Conservation (phyloP, 768 basidiomycete genomes). For the Mycena galopus region DNA sequence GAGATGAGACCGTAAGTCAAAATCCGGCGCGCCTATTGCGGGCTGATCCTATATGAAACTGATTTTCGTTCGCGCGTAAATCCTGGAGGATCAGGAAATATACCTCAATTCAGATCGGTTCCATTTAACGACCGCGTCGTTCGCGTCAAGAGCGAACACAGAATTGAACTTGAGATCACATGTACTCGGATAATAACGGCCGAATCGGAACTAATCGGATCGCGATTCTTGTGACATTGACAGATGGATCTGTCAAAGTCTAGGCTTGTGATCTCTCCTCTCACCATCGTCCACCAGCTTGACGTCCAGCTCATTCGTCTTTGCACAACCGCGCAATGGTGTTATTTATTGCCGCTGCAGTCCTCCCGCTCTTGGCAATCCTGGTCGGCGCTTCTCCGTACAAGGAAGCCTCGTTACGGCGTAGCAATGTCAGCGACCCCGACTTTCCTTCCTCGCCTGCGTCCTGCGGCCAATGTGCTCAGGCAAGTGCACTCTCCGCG, state of each 20-base stretch:
- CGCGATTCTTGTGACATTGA: neutral
- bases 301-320: constrained; percentile 8
- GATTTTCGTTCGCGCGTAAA: neutral
- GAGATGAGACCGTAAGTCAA: neutral
- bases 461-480: constrained; percentile 21
- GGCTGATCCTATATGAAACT: neutral
- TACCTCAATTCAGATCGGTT: neutral
- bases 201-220: neutral
- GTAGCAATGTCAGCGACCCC: constrained; percentile 40
- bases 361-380: constrained; percentile 39
- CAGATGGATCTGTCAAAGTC: neutral
- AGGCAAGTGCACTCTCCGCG: constrained; percentile 12
- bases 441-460: constrained; percentile 25
- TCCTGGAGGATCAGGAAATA: neutral
- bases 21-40: neutral
- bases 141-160: neutral
- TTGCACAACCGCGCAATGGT: constrained; percentile 33
- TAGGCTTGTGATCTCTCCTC: constrained; percentile 4
- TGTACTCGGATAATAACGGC: neutral
- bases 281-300: neutral
- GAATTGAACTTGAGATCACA: neutral
- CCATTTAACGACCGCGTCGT: neutral
- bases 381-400: constrained; percentile 40
- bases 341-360: constrained; percentile 41
- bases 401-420: constrained; percentile 27